phyloP scores from a whole-genome alignment of 306 rosid genomes.

The Alnus rubra region DNA sequence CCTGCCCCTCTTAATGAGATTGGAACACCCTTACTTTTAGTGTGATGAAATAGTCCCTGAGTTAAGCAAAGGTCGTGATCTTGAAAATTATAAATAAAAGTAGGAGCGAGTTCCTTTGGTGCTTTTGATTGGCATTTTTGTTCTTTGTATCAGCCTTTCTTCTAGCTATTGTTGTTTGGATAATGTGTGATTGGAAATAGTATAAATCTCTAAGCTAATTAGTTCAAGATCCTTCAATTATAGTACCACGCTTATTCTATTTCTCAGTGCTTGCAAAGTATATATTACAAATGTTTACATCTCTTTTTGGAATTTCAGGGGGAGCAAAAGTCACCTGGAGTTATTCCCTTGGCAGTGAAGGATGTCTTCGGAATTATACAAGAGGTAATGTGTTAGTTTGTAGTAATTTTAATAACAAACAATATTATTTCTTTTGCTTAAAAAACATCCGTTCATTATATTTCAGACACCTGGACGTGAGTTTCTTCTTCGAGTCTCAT shows the following conservation, averaged over 20 bases:
- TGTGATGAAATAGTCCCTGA: neutral
- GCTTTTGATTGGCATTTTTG: neutral
- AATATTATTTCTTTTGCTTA: conserved; percentile 10
- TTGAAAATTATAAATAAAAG: neutral
- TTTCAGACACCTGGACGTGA: conserved; percentile 77
- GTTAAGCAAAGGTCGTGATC: neutral
- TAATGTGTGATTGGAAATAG: neutral
- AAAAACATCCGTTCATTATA: conserved; percentile 25
- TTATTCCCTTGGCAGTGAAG: conserved; percentile 84
- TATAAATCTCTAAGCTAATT: neutral
- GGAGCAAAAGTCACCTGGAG: conserved; percentile 92
- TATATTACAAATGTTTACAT: conserved; percentile 2
- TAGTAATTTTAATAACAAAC: conserved; percentile 2
- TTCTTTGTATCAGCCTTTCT: neutral
- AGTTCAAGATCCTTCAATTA: neutral
- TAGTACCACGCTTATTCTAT: neutral
- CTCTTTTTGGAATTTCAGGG: conserved; percentile 53
- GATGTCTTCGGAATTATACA: conserved; percentile 88
- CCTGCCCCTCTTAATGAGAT: too few relatives aligned
- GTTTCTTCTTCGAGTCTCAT: conserved; percentile 84
- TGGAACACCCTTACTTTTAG: neutral
- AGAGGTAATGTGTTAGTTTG: conserved; percentile 52
- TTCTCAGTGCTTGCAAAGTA: conserved; percentile 17
- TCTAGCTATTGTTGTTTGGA: neutral
- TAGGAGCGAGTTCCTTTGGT: neutral